Evolutionary conservation across 306 rosid species (phyloP).

Genomic region (Vachellia collinsii): DNA sequence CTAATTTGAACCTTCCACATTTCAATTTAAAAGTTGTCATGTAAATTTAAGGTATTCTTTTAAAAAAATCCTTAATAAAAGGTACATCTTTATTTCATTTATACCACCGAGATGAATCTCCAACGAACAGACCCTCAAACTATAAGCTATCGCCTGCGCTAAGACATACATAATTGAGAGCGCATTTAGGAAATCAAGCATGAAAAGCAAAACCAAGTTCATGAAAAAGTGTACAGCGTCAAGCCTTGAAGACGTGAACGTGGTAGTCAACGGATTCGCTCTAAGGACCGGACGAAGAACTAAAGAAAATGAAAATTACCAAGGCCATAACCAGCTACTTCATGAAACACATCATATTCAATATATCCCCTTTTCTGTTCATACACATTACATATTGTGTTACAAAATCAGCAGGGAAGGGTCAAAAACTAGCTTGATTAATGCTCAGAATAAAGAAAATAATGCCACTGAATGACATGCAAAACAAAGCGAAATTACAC

Average conservation of each 20-base stretch:
- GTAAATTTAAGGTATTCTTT: neutral
- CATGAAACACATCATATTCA: conserved; percentile 21
- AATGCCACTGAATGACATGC: conserved; percentile 12
- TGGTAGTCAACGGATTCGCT: neutral
- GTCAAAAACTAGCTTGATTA: neutral
- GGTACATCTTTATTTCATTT: neutral
- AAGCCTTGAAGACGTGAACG: conserved; percentile 14
- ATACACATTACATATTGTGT: conserved; percentile 5
- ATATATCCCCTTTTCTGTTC: neutral
- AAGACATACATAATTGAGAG: neutral
- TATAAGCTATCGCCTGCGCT: neutral
- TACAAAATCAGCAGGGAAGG: conserved; percentile 11
- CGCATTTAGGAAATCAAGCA: conserved; percentile 6
- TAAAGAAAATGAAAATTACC: neutral
- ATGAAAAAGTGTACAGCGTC: conserved; percentile 8
- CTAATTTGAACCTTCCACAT: neutral
- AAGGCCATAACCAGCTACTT: conserved; percentile 8
- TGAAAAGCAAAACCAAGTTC: conserved; percentile 3
- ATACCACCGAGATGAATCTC: neutral
- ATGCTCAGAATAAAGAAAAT: conserved; percentile 6
- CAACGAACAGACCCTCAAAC: neutral
- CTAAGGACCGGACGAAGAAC: neutral
- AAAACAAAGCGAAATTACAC: neutral
- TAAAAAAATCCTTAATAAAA: neutral
- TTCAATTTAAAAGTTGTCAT: neutral